Base-by-base conservation (phyloP, 805 yeast species). In the Starmerella floricola region DNA sequence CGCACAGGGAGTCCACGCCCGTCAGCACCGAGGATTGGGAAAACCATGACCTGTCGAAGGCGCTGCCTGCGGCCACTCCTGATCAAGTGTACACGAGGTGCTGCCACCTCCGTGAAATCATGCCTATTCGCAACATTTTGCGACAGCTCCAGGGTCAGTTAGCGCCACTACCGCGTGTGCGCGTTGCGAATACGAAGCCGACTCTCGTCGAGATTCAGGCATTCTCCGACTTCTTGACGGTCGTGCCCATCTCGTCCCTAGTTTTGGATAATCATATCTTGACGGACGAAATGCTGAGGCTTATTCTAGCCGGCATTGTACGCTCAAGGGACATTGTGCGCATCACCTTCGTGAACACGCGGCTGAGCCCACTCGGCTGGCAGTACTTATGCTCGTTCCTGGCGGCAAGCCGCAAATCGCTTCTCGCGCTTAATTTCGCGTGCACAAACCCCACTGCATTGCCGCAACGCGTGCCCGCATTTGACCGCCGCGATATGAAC, bases 81-180 rank as follows among this genome's bases (percentile, higher is more conserved):
- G 43, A 84, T 53, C 71, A 76, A 35, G 68, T 88, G 55, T 87
- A 87, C 61, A 84, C 95, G 1, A 67, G 96, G 50, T 88, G 96
- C 60, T 87, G 96, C 58, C 96, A 87, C 60, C 65, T 87, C 45
- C 68, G 96, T 42, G 96, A 87, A 55, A 87, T 87, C 44, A 60
- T 87, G 47, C 96, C 97, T 2, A 87, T 87, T 38, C 88, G 94
- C 3, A 88, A 94, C 2, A 85, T 88, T 6, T 56, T 83, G 52
- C 79, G 80, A 55, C 94, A 84, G 57, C 69, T 87, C 47, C 77
- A 76, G 55, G 84, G 81, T 18, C 76, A 85, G 23, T 71, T 78
- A 35, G 77, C 82, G 1, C 94, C 95, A 3, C 60, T 87, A 19
- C 76, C 83, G 5, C 57, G 73, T 3, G 59, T 87, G 44, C 84